Evolutionary conservation across 2,329 filamentous ascomycete genomes (phyloP), one percentile per base, ranked within the genome.

Genomic region (Penicillium sp.): DNA sequence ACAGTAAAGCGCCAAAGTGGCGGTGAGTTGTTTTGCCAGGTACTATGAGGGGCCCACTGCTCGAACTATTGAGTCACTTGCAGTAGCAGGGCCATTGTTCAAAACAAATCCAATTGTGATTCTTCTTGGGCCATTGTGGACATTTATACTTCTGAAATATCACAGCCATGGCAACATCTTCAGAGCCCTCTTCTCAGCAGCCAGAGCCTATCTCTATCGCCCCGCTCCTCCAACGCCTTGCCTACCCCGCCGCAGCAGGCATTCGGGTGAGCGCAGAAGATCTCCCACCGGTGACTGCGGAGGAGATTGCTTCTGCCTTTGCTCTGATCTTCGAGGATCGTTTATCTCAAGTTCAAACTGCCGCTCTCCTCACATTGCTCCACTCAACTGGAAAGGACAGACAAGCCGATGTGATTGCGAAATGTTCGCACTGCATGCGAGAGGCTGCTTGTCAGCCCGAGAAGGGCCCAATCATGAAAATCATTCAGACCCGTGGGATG

Each of bases 321-420:
- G 87, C 90, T 4, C 81, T 93, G 68, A 95, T 97, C 70, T 97
- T 97, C 74, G 92, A 91, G 55, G 88, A 97, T 75, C 85, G 86
- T 61, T 80, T 97, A 16, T 93, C 90, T n/a, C 87, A 90, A 36
- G 89, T 92, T 8, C 94, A 97, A 72, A 89, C 89, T 1, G 89
- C 90, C 50, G 89, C 92, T 36, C 80, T 99, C 52, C 80, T 97
- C 48, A 97, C 94, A 68, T 89, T 91, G 51, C 80, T 99, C 42
- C 93, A 97, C 76, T 97, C 96, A 63, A 96, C 91, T 1, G 86
- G 87, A 55, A 84, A 91, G 72, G 94, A 97, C 73, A 84, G 88
- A 61, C 84, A 88, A 60, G 84, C 92, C 26, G 89, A 94, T 67
- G 90, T 99, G 38, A 84, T 99, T 62, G 89, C 90, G 51, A 87